Evolutionary conservation across 2,329 filamentous ascomycete species (phyloP).

Genomic region (Verticillium nubilum): DNA sequence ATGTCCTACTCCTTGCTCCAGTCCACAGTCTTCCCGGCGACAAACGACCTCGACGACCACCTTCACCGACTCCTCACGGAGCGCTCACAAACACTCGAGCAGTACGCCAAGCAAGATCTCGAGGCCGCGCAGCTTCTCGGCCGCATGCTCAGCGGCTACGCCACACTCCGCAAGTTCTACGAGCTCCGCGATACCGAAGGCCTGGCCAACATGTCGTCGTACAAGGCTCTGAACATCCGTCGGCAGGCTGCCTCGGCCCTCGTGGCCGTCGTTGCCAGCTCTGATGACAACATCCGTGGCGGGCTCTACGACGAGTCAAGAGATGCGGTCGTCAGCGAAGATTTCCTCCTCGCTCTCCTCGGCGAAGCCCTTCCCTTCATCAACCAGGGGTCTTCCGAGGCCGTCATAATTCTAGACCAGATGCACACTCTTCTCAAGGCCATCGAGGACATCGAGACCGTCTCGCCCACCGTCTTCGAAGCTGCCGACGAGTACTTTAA

Average conservation of each 20-base stretch:
- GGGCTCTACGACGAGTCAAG: slow-evolving; percentile 78
- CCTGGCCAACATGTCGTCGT: slow-evolving; percentile 19
- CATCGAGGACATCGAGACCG: slow-evolving; percentile 73
- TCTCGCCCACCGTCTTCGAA: slow-evolving; percentile 64
- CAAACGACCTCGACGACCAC: slow-evolving; percentile 65
- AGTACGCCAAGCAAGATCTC: slow-evolving; percentile 67
- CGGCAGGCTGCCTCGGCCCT: slow-evolving; percentile 68
- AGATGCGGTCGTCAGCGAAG: slow-evolving; percentile 80
- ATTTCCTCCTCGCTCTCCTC: slow-evolving; percentile 76
- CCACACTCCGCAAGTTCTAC: slow-evolving; percentile 85
- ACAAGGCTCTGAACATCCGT: slow-evolving; percentile 53
- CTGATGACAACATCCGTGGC: slow-evolving; percentile 85
- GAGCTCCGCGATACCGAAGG: slow-evolving; percentile 65
- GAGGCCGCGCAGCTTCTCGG: slow-evolving; percentile 81
- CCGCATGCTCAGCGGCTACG: slow-evolving; percentile 85
- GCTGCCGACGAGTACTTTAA: slow-evolving; percentile 75
- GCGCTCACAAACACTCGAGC: slow-evolving; percentile 65
- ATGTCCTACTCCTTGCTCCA: slow-evolving; percentile 84
- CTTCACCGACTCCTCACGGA: slow-evolving; percentile 65
- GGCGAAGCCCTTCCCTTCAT: slow-evolving; percentile 80
- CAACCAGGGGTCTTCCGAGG: slow-evolving; percentile 35
- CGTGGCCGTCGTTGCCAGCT: slow-evolving; percentile 77
- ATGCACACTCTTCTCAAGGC: slow-evolving; percentile 72
- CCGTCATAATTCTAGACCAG: slow-evolving; percentile 61
- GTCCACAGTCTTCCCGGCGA: slow-evolving; percentile 72